Conservation (phyloP, 1,284 basidiomycete genomes). For the Fomitopsis pinicola region DNA sequence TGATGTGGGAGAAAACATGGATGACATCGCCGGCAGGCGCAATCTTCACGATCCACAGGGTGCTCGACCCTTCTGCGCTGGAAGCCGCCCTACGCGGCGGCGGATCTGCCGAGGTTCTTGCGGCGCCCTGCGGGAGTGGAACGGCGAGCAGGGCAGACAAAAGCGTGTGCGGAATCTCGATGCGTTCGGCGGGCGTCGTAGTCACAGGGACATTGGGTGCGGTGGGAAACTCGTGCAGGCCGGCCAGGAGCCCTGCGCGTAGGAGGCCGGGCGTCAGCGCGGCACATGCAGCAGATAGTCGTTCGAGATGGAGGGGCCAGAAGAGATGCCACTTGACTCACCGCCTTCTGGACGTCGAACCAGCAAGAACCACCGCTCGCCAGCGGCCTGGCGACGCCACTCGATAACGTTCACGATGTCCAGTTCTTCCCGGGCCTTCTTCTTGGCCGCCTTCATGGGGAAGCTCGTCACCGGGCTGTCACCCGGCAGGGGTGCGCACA, state of each 20-base stretch:
- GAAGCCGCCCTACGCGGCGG: neutral
- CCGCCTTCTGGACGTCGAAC: constrained; percentile 81
- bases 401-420: constrained; percentile 85
- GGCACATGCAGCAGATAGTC: constrained; percentile 6
- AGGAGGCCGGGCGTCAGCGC: constrained; percentile 11
- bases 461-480: constrained; percentile 58
- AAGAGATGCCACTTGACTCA: constrained; percentile 28
- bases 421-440: constrained; percentile 81
- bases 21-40: constrained; percentile 60
- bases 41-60: constrained; percentile 40
- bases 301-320: constrained; percentile 7
- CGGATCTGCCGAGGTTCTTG: constrained; percentile 6
- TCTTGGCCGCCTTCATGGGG: constrained; percentile 85
- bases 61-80: neutral
- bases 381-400: constrained; percentile 46
- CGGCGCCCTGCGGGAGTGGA: neutral
- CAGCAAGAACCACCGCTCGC: constrained; percentile 64
- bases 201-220: constrained; percentile 38
- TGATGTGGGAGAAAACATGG: constrained; percentile 90
- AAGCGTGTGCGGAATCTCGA: constrained; percentile 35
- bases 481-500: constrained; percentile 68
- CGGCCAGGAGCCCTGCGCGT: constrained; percentile 77
- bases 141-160: constrained; percentile 38
- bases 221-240: constrained; percentile 82
- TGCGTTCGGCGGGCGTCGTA: constrained; percentile 29